phyloP scores from a whole-genome alignment of 2,329 filamentous ascomycete genomes.

The Blumeriella jaapii region DNA sequence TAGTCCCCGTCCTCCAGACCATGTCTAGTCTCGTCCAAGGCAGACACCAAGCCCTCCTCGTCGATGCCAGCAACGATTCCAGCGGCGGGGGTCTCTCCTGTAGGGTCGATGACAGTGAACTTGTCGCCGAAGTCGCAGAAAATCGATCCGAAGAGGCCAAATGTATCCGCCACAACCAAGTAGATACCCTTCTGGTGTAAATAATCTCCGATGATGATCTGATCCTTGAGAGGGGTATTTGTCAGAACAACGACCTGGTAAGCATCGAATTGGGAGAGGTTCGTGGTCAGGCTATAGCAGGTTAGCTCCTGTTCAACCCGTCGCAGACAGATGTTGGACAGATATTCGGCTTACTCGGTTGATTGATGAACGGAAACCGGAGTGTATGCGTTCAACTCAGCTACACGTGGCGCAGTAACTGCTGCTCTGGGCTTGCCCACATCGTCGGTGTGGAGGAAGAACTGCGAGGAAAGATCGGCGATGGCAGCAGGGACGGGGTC shows the following conservation, averaged over 20 bases:
- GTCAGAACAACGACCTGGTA: slow-evolving; percentile 93
- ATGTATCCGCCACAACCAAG: slow-evolving; percentile 77
- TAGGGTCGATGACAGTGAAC: slow-evolving; percentile 82
- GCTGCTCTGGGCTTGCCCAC: slow-evolving; percentile 84
- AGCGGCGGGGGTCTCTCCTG: slow-evolving; percentile 74
- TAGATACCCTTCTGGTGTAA: slow-evolving; percentile 92
- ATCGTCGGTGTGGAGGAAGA: slow-evolving; percentile 83
- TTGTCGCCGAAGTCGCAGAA: slow-evolving; percentile 97
- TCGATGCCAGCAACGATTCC: slow-evolving; percentile 88
- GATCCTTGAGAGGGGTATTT: slow-evolving; percentile 66
- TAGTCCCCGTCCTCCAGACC: slow-evolving; percentile 94
- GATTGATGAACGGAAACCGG: slow-evolving; percentile 69
- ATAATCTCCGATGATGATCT: slow-evolving; percentile 79
- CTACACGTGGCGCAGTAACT: slow-evolving; percentile 78
- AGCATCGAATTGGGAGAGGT: slow-evolving; percentile 73
- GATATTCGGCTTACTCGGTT: slow-evolving; percentile 36
- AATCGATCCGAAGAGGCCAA: slow-evolving; percentile 86
- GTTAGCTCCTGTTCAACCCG: slow-evolving; percentile 14
- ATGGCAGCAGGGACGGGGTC: slow-evolving; percentile 78
- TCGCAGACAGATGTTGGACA: too few species aligned
- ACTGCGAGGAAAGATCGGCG: slow-evolving; percentile 88
- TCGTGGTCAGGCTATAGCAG: slow-evolving; percentile 50
- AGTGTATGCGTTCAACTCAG: slow-evolving; percentile 93
- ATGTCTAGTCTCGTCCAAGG: slow-evolving; percentile 87
- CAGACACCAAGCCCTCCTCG: slow-evolving; percentile 82